Conservation (phyloP, 805 yeast genomes). For the Candida ascalaphidarum region DNA sequence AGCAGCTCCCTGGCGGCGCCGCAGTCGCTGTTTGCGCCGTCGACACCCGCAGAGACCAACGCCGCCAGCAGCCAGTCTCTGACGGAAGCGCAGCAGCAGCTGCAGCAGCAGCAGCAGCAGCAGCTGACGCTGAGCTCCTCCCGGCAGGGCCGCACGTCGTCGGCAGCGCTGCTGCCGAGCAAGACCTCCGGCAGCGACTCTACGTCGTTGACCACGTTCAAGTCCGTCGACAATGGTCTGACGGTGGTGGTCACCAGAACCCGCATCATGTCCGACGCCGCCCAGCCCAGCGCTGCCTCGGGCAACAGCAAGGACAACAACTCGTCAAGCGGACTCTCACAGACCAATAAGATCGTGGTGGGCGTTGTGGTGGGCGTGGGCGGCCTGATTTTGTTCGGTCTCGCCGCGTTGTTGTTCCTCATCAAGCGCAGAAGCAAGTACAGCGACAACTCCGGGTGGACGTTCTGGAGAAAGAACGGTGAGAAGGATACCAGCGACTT, state of each 20-base stretch:
- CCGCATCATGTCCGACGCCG: slow-evolving; percentile 13
- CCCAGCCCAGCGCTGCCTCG: slow-evolving; percentile 17
- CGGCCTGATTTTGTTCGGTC: slow-evolving; percentile 30
- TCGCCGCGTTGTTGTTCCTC: slow-evolving; percentile 24
- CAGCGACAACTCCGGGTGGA: slow-evolving; percentile 30
- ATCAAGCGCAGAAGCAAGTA: slow-evolving; percentile 22
- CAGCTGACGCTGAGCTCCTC: too few species aligned
- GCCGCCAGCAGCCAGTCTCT: too few species aligned
- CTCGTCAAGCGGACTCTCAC: slow-evolving; percentile 22
- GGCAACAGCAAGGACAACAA: slow-evolving; percentile 8
- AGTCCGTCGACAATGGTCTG: slow-evolving; percentile 25
- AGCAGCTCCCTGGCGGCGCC: too few species aligned
- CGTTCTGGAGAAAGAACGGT: slow-evolving; percentile 40
- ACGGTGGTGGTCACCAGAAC: slow-evolving; percentile 34
- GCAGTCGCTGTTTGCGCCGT: too few species aligned
- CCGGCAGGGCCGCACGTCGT: too few species aligned
- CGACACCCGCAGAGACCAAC: too few species aligned
- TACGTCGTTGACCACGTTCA: slow-evolving; percentile 14
- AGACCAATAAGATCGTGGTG: slow-evolving; percentile 35
- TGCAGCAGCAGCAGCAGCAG: too few species aligned
- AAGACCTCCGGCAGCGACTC: too few species aligned
- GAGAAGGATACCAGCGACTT: slow-evolving; percentile 32
- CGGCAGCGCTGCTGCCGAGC: too few species aligned
- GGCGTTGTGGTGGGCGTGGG: slow-evolving; percentile 42
- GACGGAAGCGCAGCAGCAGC: too few species aligned